A percentile compares a stretch with the other conserved stretches of the same genome.
Evolutionary conservation across 768 basidiomycete species (phyloP).

Genomic region (Rossbeevera mucosa): DNA sequence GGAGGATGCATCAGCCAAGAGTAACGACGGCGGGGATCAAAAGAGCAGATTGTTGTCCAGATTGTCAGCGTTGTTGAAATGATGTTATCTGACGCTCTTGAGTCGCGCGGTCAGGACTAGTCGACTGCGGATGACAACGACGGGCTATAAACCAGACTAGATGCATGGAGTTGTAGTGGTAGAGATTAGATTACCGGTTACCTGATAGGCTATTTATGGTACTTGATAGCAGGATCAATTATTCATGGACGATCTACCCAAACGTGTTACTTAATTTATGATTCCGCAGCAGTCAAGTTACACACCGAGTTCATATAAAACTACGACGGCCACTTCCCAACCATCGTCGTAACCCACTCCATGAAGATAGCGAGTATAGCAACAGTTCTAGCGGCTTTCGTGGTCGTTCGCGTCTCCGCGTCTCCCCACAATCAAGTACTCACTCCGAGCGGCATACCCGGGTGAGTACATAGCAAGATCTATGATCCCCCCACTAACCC

Average conservation of each 20-base stretch:
- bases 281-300: conserved; percentile 13
- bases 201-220: not conserved
- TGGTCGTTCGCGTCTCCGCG: conserved; percentile 8
- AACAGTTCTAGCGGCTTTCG: conserved; percentile 5
- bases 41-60: conserved; percentile 4
- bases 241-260: conserved; percentile 1
- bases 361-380: conserved; percentile 15
- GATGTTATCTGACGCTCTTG: too few species aligned
- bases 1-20: not conserved
- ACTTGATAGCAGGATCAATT: not conserved
- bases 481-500: not conserved
- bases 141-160: not conserved
- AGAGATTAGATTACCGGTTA: not conserved
- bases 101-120: too few species aligned
- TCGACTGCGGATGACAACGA: not conserved
- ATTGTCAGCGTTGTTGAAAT: conserved; percentile 8
- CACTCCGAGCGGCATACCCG: conserved; percentile 17
- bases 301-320: not conserved
- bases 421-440: not conserved
- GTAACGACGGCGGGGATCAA: not conserved
- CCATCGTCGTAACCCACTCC: not conserved
- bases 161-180: too few species aligned
- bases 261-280: conserved; percentile 10
- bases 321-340: not conserved
- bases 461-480: conserved; percentile 8